Evolutionary conservation across 2,329 filamentous ascomycete genomes (phyloP).

Genomic region (Didymella pomorum): DNA sequence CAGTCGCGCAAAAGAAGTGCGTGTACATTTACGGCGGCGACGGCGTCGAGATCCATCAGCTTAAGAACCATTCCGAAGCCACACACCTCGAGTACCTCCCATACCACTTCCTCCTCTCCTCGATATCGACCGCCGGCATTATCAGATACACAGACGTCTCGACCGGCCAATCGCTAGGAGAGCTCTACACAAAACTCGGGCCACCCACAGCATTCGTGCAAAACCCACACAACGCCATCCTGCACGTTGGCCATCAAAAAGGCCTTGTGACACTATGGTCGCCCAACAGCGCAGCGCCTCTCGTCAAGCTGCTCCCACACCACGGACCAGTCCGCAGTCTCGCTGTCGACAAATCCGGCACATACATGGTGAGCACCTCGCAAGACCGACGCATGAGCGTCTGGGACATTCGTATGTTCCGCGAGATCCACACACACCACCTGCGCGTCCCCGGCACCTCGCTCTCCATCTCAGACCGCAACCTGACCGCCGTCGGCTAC

Average conservation of each 20-base stretch:
- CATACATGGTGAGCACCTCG: slow-evolving; percentile 94
- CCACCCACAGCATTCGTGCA: slow-evolving; percentile 83
- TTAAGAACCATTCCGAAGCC: slow-evolving; percentile 90
- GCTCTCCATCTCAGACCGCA: slow-evolving; percentile 86
- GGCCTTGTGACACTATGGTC: slow-evolving; percentile 96
- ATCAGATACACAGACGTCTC: slow-evolving; percentile 93
- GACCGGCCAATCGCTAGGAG: slow-evolving; percentile 86
- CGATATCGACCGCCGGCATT: slow-evolving; percentile 82
- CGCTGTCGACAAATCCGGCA: slow-evolving; percentile 85
- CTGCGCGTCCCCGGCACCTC: slow-evolving; percentile 83
- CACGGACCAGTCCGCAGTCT: slow-evolving; percentile 85
- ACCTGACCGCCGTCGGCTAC: slow-evolving; percentile 88
- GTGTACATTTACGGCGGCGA: slow-evolving; percentile 95
- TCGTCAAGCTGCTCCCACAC: slow-evolving; percentile 92
- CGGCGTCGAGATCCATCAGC: slow-evolving; percentile 89
- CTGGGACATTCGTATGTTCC: slow-evolving; percentile 95
- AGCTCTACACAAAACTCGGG: slow-evolving; percentile 84
- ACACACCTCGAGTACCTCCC: slow-evolving; percentile 94
- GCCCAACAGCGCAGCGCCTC: slow-evolving; percentile 82
- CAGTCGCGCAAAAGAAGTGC: slow-evolving; percentile 94
- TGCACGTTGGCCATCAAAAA: slow-evolving; percentile 94
- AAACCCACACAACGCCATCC: slow-evolving; percentile 90
- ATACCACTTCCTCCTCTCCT: slow-evolving; percentile 93
- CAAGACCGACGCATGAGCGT: slow-evolving; percentile 92
- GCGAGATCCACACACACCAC: slow-evolving; percentile 88